Evolutionary conservation across 192 early-diverging fungal species (phyloP).

Genomic region (Mortierella hygrophila): DNA sequence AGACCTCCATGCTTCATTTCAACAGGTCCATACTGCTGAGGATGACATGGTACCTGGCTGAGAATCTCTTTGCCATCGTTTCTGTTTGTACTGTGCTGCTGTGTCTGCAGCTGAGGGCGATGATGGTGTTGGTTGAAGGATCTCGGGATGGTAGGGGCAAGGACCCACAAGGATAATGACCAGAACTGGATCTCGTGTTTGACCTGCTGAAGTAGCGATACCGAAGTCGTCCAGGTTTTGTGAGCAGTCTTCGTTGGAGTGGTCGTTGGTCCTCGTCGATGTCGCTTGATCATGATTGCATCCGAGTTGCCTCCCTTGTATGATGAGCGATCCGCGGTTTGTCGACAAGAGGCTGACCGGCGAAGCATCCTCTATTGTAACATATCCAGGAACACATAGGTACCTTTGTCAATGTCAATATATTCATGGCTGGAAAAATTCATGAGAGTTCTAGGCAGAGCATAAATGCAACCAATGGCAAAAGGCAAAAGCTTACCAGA

Average conservation of each 20-base stretch:
- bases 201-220: slow-evolving; percentile 7
- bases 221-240: neutral
- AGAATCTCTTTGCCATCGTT: neutral
- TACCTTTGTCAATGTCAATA: neutral
- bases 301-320: neutral
- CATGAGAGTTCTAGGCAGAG: neutral
- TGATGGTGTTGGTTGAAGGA: neutral
- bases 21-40: neutral
- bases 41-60: neutral
- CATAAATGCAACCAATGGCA: neutral
- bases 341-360: neutral
- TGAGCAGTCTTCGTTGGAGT: neutral
- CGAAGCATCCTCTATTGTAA: neutral
- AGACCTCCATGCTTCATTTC: neutral
- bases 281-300: neutral
- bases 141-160: neutral
- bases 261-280: neutral
- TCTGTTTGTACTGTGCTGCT: neutral
- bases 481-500: neutral
- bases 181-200: slow-evolving; percentile 17
- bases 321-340: neutral
- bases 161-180: slow-evolving; percentile 8
- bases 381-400: neutral
- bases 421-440: neutral
- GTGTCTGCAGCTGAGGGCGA: neutral